Evolutionary conservation across 305 asterid genomes (phyloP).

Genomic region (Rubia peregrina): DNA sequence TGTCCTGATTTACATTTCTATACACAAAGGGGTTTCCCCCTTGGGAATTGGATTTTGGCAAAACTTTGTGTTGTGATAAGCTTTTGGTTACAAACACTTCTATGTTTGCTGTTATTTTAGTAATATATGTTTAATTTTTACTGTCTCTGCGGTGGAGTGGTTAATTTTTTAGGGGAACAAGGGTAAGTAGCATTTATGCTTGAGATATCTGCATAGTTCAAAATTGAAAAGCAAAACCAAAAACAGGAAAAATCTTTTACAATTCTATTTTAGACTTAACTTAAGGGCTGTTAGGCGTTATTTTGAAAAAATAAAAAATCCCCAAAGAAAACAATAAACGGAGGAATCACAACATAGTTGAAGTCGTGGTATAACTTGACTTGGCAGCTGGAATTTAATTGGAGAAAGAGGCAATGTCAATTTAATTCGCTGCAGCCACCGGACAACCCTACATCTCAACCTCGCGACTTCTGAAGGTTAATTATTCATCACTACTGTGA

Average conservation of each 20-base stretch:
- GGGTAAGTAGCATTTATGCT: background rate
- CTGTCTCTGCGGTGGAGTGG: background rate
- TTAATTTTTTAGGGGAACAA: background rate
- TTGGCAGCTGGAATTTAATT: too few relatives aligned
- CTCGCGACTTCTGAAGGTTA: background rate
- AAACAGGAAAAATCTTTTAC: background rate
- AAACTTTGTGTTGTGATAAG: background rate
- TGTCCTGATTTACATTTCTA: background rate
- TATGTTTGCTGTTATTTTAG: background rate
- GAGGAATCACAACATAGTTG: background rate
- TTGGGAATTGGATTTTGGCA: background rate
- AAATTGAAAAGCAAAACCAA: background rate
- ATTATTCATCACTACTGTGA: background rate
- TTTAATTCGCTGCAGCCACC: background rate
- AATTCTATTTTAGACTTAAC: background rate
- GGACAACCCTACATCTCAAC: background rate
- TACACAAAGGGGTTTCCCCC: background rate
- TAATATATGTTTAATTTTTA: background rate
- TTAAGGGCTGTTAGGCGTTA: background rate
- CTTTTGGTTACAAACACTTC: background rate
- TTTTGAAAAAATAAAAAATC: background rate
- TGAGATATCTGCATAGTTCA: background rate
- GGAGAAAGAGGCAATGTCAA: too few relatives aligned
- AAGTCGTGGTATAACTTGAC: background rate
- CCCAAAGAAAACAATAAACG: background rate